These are phyloP conservation scores for Maudiozyma serrabonitensis DNA, from an alignment of 805 yeast species.

Conservation along the genomic window DNA sequence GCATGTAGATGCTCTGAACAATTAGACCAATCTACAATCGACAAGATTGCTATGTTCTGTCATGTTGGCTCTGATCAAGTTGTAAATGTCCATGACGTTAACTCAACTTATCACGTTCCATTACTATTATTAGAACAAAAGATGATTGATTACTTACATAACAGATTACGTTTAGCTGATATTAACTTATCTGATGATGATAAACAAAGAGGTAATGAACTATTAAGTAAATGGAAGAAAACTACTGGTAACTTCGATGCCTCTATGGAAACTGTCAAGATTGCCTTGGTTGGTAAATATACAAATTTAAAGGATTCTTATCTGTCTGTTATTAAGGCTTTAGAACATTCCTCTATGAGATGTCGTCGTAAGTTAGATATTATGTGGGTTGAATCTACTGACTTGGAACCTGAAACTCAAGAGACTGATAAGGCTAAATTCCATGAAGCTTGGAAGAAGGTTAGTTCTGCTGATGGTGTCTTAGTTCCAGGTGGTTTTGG, in stretches of 20 bases:
- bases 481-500: constrained; percentile 99
- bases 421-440: constrained; percentile 58
- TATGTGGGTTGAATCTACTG: constrained; percentile 92
- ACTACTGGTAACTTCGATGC: constrained; percentile 75
- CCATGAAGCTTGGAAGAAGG: constrained; percentile 91
- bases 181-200: constrained; percentile 42
- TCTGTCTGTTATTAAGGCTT: constrained; percentile 85
- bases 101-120: constrained; percentile 96
- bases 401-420: constrained; percentile 69
- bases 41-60: constrained; percentile 96
- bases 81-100: constrained; percentile 91
- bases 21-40: constrained; percentile 76
- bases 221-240: constrained; percentile 69
- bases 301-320: constrained; percentile 92
- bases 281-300: constrained; percentile 96
- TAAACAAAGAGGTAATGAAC: constrained; percentile 50
- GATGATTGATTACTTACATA: constrained; percentile 60
- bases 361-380: constrained; percentile 77
- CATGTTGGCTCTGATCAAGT: constrained; percentile 99
- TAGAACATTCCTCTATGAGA: constrained; percentile 92
- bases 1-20: constrained; percentile 92
- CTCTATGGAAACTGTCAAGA: constrained; percentile 77
- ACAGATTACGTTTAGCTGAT: constrained; percentile 53
- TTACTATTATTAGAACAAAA: constrained; percentile 79
- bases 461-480: constrained; percentile 92